Evolutionary conservation across 257 asterid species (phyloP).

Genomic region (Leptodermis oblonga): DNA sequence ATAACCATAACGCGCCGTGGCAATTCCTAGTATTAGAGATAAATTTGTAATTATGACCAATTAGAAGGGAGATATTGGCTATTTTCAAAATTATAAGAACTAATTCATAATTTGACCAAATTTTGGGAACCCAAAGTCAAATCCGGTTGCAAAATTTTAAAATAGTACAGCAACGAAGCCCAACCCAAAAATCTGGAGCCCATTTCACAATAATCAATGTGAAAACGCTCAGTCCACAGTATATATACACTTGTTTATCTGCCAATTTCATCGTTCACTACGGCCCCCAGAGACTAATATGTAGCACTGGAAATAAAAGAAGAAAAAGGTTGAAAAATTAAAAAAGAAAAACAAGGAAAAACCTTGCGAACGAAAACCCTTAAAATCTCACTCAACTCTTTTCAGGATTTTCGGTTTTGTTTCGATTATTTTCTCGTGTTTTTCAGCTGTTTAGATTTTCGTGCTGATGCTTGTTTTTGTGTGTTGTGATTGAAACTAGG

Average conservation of each 20-base stretch:
- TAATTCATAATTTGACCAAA: no score
- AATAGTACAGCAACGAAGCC: neutral
- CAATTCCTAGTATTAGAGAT: no score
- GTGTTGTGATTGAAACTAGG: conserved; percentile 27
- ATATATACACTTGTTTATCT: no score
- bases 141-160: no score
- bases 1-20: no score
- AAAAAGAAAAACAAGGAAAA: neutral
- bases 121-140: no score
- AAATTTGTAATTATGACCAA: no score
- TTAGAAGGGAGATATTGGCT: no score
- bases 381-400: neutral
- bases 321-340: neutral
- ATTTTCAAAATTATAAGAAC: no score
- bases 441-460: conserved; percentile 2
- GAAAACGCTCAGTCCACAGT: no score
- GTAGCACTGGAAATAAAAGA: neutral
- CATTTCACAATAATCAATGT: no score
- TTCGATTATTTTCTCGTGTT: neutral
- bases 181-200: neutral
- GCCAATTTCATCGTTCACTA: neutral
- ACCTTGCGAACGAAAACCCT: conserved; percentile 4
- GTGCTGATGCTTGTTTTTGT: conserved; percentile 22
- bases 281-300: neutral
- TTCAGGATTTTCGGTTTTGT: neutral